Evolutionary conservation across 208 protist genomes (phyloP).

Genomic region (Blastocrithidia nonstop): DNA sequence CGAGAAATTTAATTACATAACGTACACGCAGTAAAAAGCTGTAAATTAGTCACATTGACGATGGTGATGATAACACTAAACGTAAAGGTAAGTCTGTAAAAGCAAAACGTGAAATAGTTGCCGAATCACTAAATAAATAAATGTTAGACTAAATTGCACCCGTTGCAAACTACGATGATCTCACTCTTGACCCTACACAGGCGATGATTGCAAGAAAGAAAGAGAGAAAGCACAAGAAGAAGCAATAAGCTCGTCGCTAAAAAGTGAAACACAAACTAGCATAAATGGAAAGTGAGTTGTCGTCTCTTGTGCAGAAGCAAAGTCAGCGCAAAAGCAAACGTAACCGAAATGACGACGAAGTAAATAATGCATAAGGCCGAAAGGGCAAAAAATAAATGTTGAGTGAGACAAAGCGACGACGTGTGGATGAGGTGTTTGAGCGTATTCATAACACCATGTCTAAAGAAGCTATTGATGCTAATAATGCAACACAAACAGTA

Average conservation of each 20-base stretch:
- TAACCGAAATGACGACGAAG: slow-evolving; percentile 4
- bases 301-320: slow-evolving; percentile 9
- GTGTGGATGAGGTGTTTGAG: too few species aligned
- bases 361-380: slow-evolving; percentile 20
- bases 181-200: too few species aligned
- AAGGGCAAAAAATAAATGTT: slow-evolving; percentile 15
- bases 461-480: too few species aligned
- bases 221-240: slow-evolving; percentile 57
- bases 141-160: slow-evolving; percentile 11
- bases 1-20: slow-evolving; percentile 1
- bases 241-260: slow-evolving; percentile 29
- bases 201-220: slow-evolving; percentile 74
- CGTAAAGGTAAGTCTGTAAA: background rate
- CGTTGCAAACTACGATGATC: too few species aligned
- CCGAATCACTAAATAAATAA: slow-evolving; percentile 20
- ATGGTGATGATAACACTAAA: slow-evolving; percentile 3
- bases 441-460: too few species aligned
- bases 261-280: slow-evolving; percentile 20
- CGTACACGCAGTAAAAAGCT: slow-evolving; percentile 2
- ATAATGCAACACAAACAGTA: too few species aligned
- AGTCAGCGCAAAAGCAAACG: background rate
- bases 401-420: too few species aligned
- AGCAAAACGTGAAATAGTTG: slow-evolving; percentile 4
- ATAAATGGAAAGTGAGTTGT: slow-evolving; percentile 26
- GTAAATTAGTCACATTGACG: slow-evolving; percentile 1